Conservation (phyloP, 2,329 filamentous ascomycete species). For the Chaetomiaceae sp. region DNA sequence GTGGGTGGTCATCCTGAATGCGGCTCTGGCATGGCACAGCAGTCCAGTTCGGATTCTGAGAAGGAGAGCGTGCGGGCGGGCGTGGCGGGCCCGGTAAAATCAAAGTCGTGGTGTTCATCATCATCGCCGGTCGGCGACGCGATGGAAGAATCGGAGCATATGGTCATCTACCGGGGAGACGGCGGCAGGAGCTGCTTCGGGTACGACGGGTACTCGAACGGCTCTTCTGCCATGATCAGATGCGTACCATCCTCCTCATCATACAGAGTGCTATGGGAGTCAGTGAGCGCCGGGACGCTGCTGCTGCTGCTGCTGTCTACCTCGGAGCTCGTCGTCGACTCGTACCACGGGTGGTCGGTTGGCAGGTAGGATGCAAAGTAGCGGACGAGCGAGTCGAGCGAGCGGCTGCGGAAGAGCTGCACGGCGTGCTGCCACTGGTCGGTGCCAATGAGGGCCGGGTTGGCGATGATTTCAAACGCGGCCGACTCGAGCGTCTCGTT, state of each 20-base stretch:
- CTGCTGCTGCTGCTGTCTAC: no score
- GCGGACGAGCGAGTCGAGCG: conserved; percentile 53
- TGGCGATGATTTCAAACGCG: conserved; percentile 55
- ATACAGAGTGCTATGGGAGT: conserved; percentile 34
- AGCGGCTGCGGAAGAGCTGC: conserved; percentile 53
- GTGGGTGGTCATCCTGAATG: no score
- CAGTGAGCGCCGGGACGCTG: conserved; percentile 31
- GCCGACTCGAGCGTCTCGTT: conserved; percentile 51
- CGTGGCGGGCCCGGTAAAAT: conserved; percentile 29
- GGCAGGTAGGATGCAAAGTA: conserved; percentile 56
- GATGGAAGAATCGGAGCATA: conserved; percentile 39
- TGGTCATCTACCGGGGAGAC: conserved; percentile 47
- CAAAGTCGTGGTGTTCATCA: conserved; percentile 31
- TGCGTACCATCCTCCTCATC: conserved; percentile 36
- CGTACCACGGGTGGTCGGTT: conserved; percentile 41
- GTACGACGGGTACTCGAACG: conserved; percentile 30
- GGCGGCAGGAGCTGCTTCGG: conserved; percentile 33
- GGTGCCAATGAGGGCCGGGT: conserved; percentile 52
- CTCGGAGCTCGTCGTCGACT: conserved; percentile 32
- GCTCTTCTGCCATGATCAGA: conserved; percentile 45
- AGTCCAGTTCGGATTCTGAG: conserved; percentile 44
- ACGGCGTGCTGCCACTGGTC: conserved; percentile 53
- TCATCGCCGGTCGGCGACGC: conserved; percentile 31
- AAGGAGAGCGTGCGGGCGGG: conserved; percentile 47
- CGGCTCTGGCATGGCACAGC: conserved; percentile 29